Evolutionary conservation across 257 asterid species (phyloP).

Genomic region (Solanum bukasovii): DNA sequence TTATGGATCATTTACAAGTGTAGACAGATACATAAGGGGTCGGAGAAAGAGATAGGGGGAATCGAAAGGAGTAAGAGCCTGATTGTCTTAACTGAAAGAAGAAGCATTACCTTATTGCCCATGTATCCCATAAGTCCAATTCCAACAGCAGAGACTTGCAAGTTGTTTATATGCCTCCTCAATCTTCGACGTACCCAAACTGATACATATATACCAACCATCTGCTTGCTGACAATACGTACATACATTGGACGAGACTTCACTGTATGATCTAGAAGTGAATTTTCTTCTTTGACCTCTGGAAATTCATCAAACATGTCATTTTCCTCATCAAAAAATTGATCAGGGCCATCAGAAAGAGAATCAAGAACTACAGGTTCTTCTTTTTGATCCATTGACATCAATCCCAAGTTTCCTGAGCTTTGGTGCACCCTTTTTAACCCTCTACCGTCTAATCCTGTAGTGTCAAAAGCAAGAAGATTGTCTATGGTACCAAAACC

Average conservation of each 20-base stretch:
- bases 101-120: constrained; percentile 76
- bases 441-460: constrained; percentile 18
- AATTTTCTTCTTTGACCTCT: constrained; percentile 13
- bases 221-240: constrained; percentile 88
- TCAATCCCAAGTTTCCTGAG: constrained; percentile 53
- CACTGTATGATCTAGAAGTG: neutral
- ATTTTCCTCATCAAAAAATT: constrained; percentile 40
- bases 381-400: constrained; percentile 33
- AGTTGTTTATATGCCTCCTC: constrained; percentile 76
- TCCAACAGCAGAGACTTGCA: constrained; percentile 90
- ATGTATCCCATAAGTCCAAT: constrained; percentile 95
- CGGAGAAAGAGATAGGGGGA: neutral
- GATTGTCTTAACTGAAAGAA: neutral
- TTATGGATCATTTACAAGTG: neutral
- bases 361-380: constrained; percentile 31
- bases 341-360: constrained; percentile 37
- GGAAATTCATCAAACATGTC: constrained; percentile 31
- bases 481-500: constrained; percentile 23
- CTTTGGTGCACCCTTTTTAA: constrained; percentile 51
- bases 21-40: neutral
- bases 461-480: constrained; percentile 7
- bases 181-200: constrained; percentile 73
- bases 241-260: constrained; percentile 42
- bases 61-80: neutral
- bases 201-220: constrained; percentile 95